Evolutionary conservation across 2,329 filamentous ascomycete species (phyloP).

Genomic region (Xylaria multiplex): DNA sequence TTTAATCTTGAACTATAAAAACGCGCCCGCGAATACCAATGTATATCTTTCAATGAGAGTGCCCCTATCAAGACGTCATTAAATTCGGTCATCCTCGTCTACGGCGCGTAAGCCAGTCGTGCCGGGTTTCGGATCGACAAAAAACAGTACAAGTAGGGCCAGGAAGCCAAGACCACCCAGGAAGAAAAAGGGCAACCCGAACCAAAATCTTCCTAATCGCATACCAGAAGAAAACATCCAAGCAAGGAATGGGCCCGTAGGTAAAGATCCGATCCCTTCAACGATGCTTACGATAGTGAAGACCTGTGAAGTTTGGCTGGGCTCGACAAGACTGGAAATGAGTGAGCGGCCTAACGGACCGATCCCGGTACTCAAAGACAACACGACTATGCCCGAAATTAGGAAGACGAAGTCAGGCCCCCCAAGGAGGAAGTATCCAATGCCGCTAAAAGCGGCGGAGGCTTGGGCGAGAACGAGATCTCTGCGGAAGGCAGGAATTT

Average conservation of each 20-base stretch:
- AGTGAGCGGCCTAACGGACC: slow-evolving; percentile 38
- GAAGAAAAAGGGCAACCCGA: slow-evolving; percentile 42
- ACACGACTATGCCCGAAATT: slow-evolving; percentile 40
- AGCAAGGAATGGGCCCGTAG: slow-evolving; percentile 44
- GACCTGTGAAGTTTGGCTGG: slow-evolving; percentile 35
- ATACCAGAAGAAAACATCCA: slow-evolving; percentile 44
- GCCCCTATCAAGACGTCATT: background rate
- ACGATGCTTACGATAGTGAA: slow-evolving; percentile 47
- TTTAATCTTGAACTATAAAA: too few relatives aligned
- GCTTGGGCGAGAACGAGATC: slow-evolving; percentile 44
- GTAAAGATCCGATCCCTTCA: slow-evolving; percentile 42
- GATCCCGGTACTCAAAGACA: slow-evolving; percentile 39
- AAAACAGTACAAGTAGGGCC: slow-evolving; percentile 2
- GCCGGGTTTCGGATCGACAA: background rate
- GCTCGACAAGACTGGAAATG: slow-evolving; percentile 41
- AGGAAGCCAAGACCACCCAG: slow-evolving; percentile 8
- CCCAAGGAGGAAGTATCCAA: slow-evolving; percentile 41
- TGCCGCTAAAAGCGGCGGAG: slow-evolving; percentile 38
- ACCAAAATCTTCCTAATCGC: slow-evolving; percentile 40
- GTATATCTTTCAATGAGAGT: background rate
- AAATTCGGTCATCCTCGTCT: background rate
- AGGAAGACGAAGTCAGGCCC: slow-evolving; percentile 35
- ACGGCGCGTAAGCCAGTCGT: background rate
- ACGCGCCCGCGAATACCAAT: background rate
- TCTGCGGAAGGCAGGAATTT: slow-evolving; percentile 38